Evolutionary conservation across 345 rosid genomes (phyloP).

Genomic region (Eucalyptus pauciflora): DNA sequence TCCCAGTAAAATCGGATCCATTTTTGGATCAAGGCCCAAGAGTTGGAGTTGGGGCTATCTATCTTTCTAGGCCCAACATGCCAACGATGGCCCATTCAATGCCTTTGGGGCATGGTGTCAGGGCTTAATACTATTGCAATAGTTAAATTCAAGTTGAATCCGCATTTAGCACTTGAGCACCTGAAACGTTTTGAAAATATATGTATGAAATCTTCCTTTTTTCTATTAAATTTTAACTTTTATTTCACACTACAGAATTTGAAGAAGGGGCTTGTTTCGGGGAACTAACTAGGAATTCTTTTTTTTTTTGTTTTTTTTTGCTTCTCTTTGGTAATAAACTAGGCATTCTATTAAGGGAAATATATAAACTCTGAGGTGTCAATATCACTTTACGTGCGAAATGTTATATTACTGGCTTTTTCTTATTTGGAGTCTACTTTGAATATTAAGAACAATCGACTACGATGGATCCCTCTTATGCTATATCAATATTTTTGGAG

Average conservation of each 20-base stretch:
- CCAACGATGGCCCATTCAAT: not conserved
- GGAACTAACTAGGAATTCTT: not conserved
- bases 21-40: not conserved
- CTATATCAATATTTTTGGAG: no score
- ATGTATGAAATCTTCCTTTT: not conserved
- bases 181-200: not conserved
- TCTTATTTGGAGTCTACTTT: not conserved
- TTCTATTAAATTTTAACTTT: no score
- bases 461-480: no score
- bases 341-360: not conserved
- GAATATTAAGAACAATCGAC: no score
- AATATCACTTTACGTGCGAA: not conserved
- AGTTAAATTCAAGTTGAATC: not conserved
- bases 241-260: not conserved
- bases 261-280: not conserved
- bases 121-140: not conserved
- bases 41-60: not conserved
- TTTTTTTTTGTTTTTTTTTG: no score
- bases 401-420: not conserved
- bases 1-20: accelerated
- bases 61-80: not conserved
- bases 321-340: not conserved
- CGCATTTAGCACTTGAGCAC: no score
- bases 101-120: not conserved
- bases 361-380: not conserved